Evolutionary conservation across 257 asterid genomes (phyloP), one percentile per base, ranked within the genome.

Genomic region (Mentha longifolia): DNA sequence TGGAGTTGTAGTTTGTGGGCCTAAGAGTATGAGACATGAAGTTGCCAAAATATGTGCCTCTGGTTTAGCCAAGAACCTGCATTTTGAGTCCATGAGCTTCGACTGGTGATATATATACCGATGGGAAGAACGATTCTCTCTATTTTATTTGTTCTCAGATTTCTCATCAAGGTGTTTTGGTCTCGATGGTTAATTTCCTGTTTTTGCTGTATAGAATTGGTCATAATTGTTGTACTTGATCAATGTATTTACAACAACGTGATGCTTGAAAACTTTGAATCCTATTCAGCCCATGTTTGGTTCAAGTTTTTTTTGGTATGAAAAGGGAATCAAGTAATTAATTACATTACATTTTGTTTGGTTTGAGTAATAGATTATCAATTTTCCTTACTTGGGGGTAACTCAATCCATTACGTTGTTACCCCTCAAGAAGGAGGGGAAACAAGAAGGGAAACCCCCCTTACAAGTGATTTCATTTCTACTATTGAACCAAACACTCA

Each of bases 1-100:
- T 16, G 90, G 86, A 56, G 88, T 80, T 61, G 69, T 85, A 3
- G 88, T 77, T 19, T 70, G 78, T 10, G 90, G 90, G 31, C 90
- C 85, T 0, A 80, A 69, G 49, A 49, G 62, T 3, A 69, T 83
- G 86, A 57, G 86, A 4, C 88, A 79, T 42, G 82, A 81, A 17
- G 88, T 81, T 37, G 88, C 88, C 2, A 73, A 56, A 16, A 79
- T 81, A 51, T 85, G 88, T 70, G 71, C 83, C 7, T 68, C 83
- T 57, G 79, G 76, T 55, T 66, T 50, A 17, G 80, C 82, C 16
- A 71, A 72, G 13, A 76, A 79, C 64, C 74, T 83, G 62, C 59
- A 76, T 57, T 85, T 78, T 35, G 86, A 85, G 57, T 80, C 90
- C 2, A 76, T 83, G 73, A 85, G 85, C 84, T 83, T 85, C 81